Conservation (phyloP, 2,329 filamentous ascomycete species). For the Pseudophaeomoniella oleicola region DNA sequence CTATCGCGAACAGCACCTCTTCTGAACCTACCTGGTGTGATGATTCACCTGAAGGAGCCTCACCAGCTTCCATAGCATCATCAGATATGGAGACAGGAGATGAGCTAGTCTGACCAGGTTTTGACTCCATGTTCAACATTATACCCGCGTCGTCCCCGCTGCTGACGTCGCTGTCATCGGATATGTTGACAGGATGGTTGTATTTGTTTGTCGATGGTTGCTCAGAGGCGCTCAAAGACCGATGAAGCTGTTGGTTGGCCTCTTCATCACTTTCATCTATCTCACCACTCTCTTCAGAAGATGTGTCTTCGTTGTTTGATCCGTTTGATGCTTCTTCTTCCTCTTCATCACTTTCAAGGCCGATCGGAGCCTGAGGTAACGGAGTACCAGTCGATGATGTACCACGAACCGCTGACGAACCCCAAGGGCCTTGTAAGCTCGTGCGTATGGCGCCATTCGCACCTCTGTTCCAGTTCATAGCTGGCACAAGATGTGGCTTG, state of each 20-base stretch:
- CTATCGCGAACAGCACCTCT: not conserved
- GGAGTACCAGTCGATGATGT: conserved; percentile 3
- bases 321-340: not conserved
- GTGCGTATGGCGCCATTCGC: conserved; percentile 27
- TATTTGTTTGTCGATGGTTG: not conserved
- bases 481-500: conserved; percentile 10
- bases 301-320: not conserved
- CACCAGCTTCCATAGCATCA: conserved; percentile 2
- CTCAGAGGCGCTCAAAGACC: conserved; percentile 2
- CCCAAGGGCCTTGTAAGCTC: conserved; percentile 19
- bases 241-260: conserved; percentile 8
- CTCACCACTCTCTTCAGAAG: not conserved
- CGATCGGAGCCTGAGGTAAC: conserved; percentile 15
- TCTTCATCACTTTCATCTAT: conserved; percentile 4
- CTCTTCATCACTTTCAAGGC: not conserved
- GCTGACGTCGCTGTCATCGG: conserved; percentile 13
- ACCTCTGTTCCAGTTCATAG: conserved; percentile 30
- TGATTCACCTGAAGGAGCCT: not conserved
- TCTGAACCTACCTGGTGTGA: not conserved
- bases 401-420: conserved; percentile 4
- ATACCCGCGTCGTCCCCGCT: conserved; percentile 23
- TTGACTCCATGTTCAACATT: conserved; percentile 22
- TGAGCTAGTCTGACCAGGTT: not conserved
- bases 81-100: conserved; percentile 5
- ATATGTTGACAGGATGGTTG: conserved; percentile 12